Evolutionary conservation across 108 stramenopile genomes (phyloP), one percentile per base, ranked within the genome.

Genomic region (Seminavis robusta): DNA sequence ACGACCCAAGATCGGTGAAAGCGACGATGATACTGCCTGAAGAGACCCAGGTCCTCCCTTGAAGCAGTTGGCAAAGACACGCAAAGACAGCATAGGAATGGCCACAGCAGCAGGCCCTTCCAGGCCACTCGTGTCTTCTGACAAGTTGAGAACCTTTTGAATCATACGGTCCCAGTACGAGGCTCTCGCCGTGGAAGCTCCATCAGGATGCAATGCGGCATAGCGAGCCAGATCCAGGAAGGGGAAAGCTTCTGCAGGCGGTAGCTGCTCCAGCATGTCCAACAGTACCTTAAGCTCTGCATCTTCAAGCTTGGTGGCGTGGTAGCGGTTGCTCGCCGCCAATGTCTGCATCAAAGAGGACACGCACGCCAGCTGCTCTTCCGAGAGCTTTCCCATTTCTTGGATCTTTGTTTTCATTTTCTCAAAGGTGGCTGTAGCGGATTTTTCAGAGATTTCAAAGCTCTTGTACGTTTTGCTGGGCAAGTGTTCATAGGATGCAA

Each of bases 221-320:
- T 86, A 55, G 8, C 92, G 73, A 32, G 88, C 92, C 68, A 93
- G 47, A 64, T 93, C 92, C 56, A 93, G 52, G 26, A 80, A 82
- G 6, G 88, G 86, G 69, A 90, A 93, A 21, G 56, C 77, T 52
- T 79, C 62, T 0, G 53, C 40, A 11, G 61, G 70, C 23, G 70
- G 65, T 69, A 84, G 77, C 16, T 24, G 23, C 15, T 61, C 31
- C 27, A 89, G 38, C 79, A 88, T 86, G 10, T 76, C 73, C 23
- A 31, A 33, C n/a, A 93, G 45, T 1, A 73, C 27, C 19, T 52
- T 25, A 36, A 90, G 51, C 47, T 87, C 86, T 2, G 36, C 47
- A n/a, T 52, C 25, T 0, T 71, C 49, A 20, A 93, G 65, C 19
- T 69, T 71, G 27, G 77, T 73, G 8, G 86, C 73, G 65, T 93